Evolutionary conservation across 2,329 filamentous ascomycete genomes (phyloP).

Genomic region (Monilinia laxa): DNA sequence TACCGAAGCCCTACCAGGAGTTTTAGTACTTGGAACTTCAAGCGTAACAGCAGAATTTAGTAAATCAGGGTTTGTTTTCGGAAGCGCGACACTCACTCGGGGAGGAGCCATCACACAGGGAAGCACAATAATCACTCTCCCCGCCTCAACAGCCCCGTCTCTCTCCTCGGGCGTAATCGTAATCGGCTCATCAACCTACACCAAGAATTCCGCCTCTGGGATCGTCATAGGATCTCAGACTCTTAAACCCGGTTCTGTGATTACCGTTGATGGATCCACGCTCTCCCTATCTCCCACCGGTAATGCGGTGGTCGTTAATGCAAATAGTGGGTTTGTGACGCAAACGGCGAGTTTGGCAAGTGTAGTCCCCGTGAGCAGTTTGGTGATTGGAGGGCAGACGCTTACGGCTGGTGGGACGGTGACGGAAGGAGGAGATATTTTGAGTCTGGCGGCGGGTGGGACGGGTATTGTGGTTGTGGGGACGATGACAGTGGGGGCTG

Average conservation of each 20-base stretch:
- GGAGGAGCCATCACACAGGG: slow-evolving; percentile 26
- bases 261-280: slow-evolving; percentile 21
- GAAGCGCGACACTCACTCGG: slow-evolving; percentile 25
- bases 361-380: slow-evolving; percentile 22
- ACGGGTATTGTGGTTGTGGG: slow-evolving; percentile 33
- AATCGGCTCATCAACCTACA: slow-evolving; percentile 22
- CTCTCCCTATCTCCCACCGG: slow-evolving; percentile 25
- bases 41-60: slow-evolving; percentile 30
- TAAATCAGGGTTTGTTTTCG: slow-evolving; percentile 24
- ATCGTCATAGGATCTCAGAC: slow-evolving; percentile 26
- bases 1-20: slow-evolving; percentile 20
- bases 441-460: slow-evolving; percentile 33
- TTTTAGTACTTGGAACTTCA: slow-evolving; percentile 30
- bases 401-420: slow-evolving; percentile 35
- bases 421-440: slow-evolving; percentile 37
- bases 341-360: slow-evolving; percentile 15
- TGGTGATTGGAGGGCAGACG: slow-evolving; percentile 34
- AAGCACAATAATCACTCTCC: slow-evolving; percentile 14
- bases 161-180: slow-evolving; percentile 9
- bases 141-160: neutral
- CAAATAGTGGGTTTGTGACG: slow-evolving; percentile 20
- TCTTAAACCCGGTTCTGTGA: slow-evolving; percentile 23
- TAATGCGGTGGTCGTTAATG: slow-evolving; percentile 27
- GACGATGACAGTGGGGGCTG: slow-evolving; percentile 33
- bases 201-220: slow-evolving; percentile 21